Evolutionary conservation across 2,329 filamentous ascomycete genomes (phyloP).

Genomic region (Leptographium radiaticola): DNA sequence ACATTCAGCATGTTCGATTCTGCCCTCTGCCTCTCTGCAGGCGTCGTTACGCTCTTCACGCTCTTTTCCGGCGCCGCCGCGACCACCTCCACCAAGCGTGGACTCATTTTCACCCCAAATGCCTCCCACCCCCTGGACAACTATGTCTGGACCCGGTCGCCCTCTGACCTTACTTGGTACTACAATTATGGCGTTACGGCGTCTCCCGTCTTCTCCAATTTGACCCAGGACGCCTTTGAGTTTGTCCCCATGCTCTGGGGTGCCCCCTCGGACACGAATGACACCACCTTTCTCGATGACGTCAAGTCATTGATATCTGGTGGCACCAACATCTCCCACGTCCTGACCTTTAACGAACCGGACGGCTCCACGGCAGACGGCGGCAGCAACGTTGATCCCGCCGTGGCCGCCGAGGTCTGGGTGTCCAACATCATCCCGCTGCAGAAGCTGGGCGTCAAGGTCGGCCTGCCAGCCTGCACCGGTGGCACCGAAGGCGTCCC

Average conservation of each 20-base stretch:
- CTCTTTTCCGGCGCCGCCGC: slow-evolving; percentile 8
- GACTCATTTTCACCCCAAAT: slow-evolving; percentile 55
- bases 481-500: slow-evolving; percentile 44
- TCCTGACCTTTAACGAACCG: slow-evolving; percentile 72
- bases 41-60: not conserved
- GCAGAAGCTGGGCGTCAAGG: slow-evolving; percentile 46
- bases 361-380: slow-evolving; percentile 43
- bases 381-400: slow-evolving; percentile 48
- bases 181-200: slow-evolving; percentile 61
- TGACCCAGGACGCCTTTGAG: slow-evolving; percentile 44
- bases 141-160: slow-evolving; percentile 44
- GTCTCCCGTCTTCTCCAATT: slow-evolving; percentile 33
- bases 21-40: not conserved
- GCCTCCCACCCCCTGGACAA: slow-evolving; percentile 45
- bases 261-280: slow-evolving; percentile 29
- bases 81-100: slow-evolving; percentile 48
- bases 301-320: slow-evolving; percentile 41
- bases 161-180: slow-evolving; percentile 63
- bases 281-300: slow-evolving; percentile 46
- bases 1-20: not conserved
- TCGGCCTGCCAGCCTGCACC: slow-evolving; percentile 60
- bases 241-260: slow-evolving; percentile 80
- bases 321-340: slow-evolving; percentile 48
- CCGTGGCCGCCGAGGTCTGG: slow-evolving; percentile 54
- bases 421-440: slow-evolving; percentile 59